These are phyloP conservation scores for Myxozyma udenii DNA, from an alignment of 805 yeast species.

Conservation along the genomic window DNA sequence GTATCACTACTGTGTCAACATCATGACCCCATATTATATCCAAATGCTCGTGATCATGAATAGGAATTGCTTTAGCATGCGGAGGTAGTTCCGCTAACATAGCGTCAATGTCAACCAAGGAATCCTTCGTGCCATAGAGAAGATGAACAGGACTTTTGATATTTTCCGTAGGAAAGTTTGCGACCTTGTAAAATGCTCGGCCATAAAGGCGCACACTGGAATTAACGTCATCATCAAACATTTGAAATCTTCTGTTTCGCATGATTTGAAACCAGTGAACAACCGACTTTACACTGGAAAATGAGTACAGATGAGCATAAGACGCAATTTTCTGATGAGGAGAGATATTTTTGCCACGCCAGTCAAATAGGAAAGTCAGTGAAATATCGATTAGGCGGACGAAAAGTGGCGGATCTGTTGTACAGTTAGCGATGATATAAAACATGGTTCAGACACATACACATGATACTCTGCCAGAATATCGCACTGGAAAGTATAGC, in stretches of 20 bases:
- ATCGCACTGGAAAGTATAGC: slow-evolving; percentile 72
- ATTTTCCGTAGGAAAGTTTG: slow-evolving; percentile 63
- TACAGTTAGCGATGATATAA: background rate
- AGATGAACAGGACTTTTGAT: slow-evolving; percentile 70
- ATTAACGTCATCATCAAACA: slow-evolving; percentile 68
- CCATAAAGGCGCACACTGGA: slow-evolving; percentile 36
- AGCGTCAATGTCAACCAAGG: slow-evolving; percentile 79
- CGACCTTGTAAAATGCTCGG: slow-evolving; percentile 47
- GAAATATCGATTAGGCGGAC: slow-evolving; percentile 68
- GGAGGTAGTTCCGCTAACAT: slow-evolving; percentile 67
- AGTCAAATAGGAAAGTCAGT: slow-evolving; percentile 66
- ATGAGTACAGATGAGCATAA: slow-evolving; percentile 83
- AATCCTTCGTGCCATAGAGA: slow-evolving; percentile 76
- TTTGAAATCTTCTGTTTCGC: slow-evolving; percentile 69
- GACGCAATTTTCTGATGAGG: slow-evolving; percentile 71
- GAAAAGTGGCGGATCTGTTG: slow-evolving; percentile 68
- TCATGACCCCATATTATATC: slow-evolving; percentile 86
- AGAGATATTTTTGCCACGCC: slow-evolving; percentile 73
- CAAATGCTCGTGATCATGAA: slow-evolving; percentile 77
- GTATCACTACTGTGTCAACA: slow-evolving; percentile 49
- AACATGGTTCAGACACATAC: slow-evolving; percentile 1
- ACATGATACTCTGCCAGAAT: slow-evolving; percentile 74
- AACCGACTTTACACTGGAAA: slow-evolving; percentile 85
- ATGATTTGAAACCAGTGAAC: slow-evolving; percentile 98
- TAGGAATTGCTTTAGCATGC: slow-evolving; percentile 47